phyloP scores from a whole-genome alignment of 768 basidiomycete species.

The Lactarius sanguifluus region DNA sequence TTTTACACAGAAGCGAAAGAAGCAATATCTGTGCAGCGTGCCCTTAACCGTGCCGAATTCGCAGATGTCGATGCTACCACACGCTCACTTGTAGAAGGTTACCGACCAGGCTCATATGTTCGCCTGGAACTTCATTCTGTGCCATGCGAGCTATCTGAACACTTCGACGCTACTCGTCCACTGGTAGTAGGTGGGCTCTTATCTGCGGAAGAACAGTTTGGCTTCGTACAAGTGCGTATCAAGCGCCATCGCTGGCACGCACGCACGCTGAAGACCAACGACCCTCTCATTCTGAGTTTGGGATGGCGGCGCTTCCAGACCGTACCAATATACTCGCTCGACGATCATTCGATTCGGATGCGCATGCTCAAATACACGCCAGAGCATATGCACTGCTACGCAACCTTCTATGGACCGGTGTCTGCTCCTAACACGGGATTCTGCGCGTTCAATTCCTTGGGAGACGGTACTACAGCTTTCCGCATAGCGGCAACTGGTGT shows the following conservation, averaged over 20 bases:
- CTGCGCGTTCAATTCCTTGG: constrained; percentile 91
- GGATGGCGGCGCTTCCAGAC: constrained; percentile 98
- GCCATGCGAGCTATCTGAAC: constrained; percentile 87
- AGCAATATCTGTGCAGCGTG: constrained; percentile 81
- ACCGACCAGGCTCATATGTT: constrained; percentile 87
- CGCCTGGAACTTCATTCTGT: constrained; percentile 84
- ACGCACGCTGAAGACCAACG: constrained; percentile 92
- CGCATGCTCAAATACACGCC: constrained; percentile 99
- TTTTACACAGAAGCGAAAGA: constrained; percentile 93
- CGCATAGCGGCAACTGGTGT: constrained; percentile 92
- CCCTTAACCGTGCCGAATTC: constrained; percentile 85
- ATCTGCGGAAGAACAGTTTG: constrained; percentile 87
- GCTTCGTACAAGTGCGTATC: constrained; percentile 91
- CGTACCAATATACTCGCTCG: constrained; percentile 91
- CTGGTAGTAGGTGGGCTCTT: constrained; percentile 91
- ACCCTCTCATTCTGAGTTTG: constrained; percentile 94
- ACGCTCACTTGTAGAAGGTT: constrained; percentile 85
- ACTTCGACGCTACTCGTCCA: constrained; percentile 91
- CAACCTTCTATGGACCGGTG: constrained; percentile 95
- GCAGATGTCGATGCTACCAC: constrained; percentile 71
- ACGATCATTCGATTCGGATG: constrained; percentile 98
- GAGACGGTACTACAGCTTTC: constrained; percentile 69
- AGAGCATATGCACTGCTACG: constrained; percentile 99
- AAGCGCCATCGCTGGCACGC: constrained; percentile 96
- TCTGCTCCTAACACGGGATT: constrained; percentile 93